phyloP scores from a whole-genome alignment of 352 stramenopile species.

The Hyaloperonospora arabidopsidis region DNA sequence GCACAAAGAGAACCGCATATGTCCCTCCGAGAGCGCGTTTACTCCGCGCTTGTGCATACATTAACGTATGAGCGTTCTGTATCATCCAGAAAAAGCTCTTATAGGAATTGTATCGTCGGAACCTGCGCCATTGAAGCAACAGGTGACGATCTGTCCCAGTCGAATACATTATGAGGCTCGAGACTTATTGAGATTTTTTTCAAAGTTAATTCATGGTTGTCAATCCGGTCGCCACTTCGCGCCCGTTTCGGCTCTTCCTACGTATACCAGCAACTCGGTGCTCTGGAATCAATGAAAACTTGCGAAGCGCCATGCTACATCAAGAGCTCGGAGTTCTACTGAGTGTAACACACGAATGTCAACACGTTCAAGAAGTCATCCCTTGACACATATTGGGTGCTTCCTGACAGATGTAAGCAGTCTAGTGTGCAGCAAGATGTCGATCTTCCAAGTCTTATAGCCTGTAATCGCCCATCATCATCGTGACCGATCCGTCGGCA shows the following conservation, averaged over 20 bases:
- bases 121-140: constrained; percentile 11
- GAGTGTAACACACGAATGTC: too few relatives aligned
- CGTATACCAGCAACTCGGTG: constrained; percentile 37
- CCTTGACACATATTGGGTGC: constrained; percentile 11
- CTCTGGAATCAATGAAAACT: constrained; percentile 46
- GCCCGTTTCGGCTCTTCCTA: constrained; percentile 28
- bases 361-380: constrained; percentile 19
- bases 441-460: constrained; percentile 3
- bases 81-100: constrained; percentile 7
- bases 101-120: constrained; percentile 18
- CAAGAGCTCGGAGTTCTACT: constrained; percentile 14
- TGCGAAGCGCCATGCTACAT: constrained; percentile 19
- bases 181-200: constrained; percentile 27
- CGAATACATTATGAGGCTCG: constrained; percentile 17
- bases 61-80: too few relatives aligned
- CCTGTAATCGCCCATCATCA: constrained; percentile 18
- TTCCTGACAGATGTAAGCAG: constrained; percentile 9
- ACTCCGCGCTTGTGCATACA: constrained; percentile 3
- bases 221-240: constrained; percentile 29
- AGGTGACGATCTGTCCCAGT: constrained; percentile 18
- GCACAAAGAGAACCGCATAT: constrained; percentile 2
- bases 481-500: constrained; percentile 8
- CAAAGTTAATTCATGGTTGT: constrained; percentile 15
- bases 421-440: constrained; percentile 5
- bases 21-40: background rate